A percentile compares a stretch with the other conserved stretches of the same genome.
phyloP scores from a whole-genome alignment of 805 yeast species.

The Clavispora asparagi region DNA sequence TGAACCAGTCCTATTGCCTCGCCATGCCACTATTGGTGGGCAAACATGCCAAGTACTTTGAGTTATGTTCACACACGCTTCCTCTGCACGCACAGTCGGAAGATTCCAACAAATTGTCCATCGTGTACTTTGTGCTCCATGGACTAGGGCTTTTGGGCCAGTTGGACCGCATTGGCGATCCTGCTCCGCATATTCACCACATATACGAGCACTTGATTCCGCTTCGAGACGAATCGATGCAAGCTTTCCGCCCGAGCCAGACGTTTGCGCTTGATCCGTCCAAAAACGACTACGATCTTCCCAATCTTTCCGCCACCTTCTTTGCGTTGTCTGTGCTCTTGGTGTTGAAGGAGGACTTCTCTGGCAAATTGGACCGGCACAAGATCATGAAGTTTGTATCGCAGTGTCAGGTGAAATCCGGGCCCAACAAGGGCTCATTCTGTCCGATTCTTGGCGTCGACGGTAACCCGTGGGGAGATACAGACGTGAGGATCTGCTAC shows the following conservation, averaged over 20 bases:
- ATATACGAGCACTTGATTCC: slow-evolving; percentile 44
- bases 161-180: slow-evolving; percentile 22
- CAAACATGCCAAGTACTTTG: slow-evolving; percentile 42
- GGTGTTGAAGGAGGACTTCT: slow-evolving; percentile 43
- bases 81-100: slow-evolving; percentile 55
- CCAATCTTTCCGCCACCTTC: slow-evolving; percentile 70
- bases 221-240: slow-evolving; percentile 25
- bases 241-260: slow-evolving; percentile 55
- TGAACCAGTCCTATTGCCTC: too few species aligned
- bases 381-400: slow-evolving; percentile 53
- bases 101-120: slow-evolving; percentile 64
- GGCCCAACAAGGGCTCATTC: slow-evolving; percentile 29
- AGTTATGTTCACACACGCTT: slow-evolving; percentile 46
- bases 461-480: slow-evolving; percentile 48
- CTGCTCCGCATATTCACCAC: slow-evolving; percentile 29
- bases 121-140: slow-evolving; percentile 64
- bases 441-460: slow-evolving; percentile 25
- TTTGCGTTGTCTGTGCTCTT: slow-evolving; percentile 61
- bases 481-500: slow-evolving; percentile 70
- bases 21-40: slow-evolving; percentile 13
- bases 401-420: slow-evolving; percentile 47
- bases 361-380: slow-evolving; percentile 27
- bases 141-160: slow-evolving; percentile 49
- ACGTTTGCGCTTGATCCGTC: slow-evolving; percentile 32
- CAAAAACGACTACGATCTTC: slow-evolving; percentile 43